These are phyloP conservation scores for Madurella mycetomatis DNA, from an alignment of 2,329 filamentous ascomycete genomes.

Conservation along the genomic window DNA sequence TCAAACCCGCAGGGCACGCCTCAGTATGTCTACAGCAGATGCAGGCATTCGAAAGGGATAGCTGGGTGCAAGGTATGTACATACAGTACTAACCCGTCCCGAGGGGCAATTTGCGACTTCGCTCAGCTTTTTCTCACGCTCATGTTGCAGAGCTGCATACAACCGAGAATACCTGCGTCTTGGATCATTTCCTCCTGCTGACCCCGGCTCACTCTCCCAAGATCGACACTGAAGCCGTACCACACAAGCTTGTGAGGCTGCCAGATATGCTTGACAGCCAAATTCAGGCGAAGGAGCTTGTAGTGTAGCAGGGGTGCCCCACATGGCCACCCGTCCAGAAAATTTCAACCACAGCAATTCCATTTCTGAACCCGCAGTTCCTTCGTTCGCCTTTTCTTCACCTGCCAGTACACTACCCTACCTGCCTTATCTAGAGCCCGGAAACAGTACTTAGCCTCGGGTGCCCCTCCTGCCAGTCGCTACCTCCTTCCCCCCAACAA, in stretches of 20 bases:
- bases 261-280: constrained; percentile 11
- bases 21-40: no score
- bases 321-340: constrained; percentile 23
- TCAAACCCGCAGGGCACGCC: no score
- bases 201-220: constrained; percentile 4
- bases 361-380: constrained; percentile 20
- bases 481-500: not conserved
- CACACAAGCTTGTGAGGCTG: constrained; percentile 12
- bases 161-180: constrained; percentile 21
- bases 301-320: constrained; percentile 21
- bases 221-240: constrained; percentile 13
- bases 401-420: constrained; percentile 10
- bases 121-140: not conserved
- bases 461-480: constrained; percentile 9
- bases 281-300: constrained; percentile 18
- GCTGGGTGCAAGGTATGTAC: no score
- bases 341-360: constrained; percentile 25
- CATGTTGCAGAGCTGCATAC: constrained; percentile 21
- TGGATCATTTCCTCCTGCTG: constrained; percentile 8
- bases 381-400: constrained; percentile 15
- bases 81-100: no score
- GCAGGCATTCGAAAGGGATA: no score
- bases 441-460: constrained; percentile 8
- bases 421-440: constrained; percentile 15
- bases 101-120: not conserved